phyloP scores from a whole-genome alignment of 78 protist genomes.

The Trichosphaerium sp. region DNA sequence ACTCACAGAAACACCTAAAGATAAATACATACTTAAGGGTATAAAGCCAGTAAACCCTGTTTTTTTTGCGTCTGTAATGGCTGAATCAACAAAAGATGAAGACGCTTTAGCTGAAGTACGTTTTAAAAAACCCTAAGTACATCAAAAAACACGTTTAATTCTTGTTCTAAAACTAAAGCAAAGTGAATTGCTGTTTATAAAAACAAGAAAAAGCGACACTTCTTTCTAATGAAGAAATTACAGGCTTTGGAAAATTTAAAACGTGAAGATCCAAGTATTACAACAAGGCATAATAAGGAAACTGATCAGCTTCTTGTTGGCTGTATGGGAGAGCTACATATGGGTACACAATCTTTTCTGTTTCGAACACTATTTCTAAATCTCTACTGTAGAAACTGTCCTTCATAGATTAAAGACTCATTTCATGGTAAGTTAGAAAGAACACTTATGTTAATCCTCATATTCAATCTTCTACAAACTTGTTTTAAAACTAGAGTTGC shows the following conservation, averaged over 20 bases:
- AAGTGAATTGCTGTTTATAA: constrained; percentile 51
- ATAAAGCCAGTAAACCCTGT: neutral
- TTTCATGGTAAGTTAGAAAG: neutral
- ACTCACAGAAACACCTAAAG: constrained; percentile 1
- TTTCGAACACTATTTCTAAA: constrained; percentile 29
- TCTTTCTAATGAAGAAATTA: constrained; percentile 1
- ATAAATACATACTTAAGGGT: neutral
- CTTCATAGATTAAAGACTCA: constrained; percentile 29
- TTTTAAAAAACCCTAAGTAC: constrained; percentile 32
- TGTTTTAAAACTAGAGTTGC: neutral
- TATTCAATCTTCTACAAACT: neutral
- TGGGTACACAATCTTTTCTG: constrained; percentile 52
- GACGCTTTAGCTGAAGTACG: constrained; percentile 5
- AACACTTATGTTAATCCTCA: neutral
- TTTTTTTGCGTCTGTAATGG: neutral
- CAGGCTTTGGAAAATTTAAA: constrained; percentile 22
- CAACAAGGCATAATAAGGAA: constrained; percentile 20
- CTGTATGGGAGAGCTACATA: constrained; percentile 85
- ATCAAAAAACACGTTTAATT: too few relatives aligned
- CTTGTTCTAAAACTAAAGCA: too few relatives aligned
- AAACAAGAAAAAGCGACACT: constrained; percentile 28
- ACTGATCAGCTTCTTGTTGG: constrained; percentile 34
- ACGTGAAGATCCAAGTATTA: constrained; percentile 59
- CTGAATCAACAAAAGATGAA: neutral
- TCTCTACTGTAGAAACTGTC: constrained; percentile 21